phyloP scores from a whole-genome alignment of 2,329 filamentous ascomycete species.

The Aspergillus novoparasiticus region DNA sequence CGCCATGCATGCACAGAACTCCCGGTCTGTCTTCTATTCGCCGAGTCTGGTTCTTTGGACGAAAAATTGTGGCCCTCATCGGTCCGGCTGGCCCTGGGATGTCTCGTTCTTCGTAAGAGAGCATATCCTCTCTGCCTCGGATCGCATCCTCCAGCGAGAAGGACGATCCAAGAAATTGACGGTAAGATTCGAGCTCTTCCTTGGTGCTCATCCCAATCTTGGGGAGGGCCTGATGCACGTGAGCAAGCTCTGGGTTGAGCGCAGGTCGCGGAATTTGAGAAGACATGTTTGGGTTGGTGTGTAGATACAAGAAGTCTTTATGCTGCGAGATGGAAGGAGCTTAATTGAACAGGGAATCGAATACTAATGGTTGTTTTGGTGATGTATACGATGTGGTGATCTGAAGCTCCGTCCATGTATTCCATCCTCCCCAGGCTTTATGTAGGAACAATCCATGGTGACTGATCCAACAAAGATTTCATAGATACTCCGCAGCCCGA shows the following conservation, averaged over 20 bases:
- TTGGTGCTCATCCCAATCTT: neutral
- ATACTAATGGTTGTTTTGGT: neutral
- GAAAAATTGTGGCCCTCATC: conserved; percentile 12
- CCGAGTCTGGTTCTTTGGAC: conserved; percentile 7
- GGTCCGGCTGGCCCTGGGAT: conserved; percentile 13
- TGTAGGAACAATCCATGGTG: neutral
- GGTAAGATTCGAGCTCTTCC: conserved; percentile 1
- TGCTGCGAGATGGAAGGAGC: neutral
- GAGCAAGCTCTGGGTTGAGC: neutral
- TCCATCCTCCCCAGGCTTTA: neutral
- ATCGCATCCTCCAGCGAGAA: conserved; percentile 8
- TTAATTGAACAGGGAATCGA: neutral
- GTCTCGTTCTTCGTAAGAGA: conserved; percentile 12
- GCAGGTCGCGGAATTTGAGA: neutral
- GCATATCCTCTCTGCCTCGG: conserved; percentile 3
- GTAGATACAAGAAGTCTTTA: neutral
- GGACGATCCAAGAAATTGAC: neutral
- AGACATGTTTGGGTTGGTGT: neutral
- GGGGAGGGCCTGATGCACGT: neutral
- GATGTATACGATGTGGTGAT: neutral
- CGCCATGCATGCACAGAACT: conserved; percentile 69
- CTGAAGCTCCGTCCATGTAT: neutral
- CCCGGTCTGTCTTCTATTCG: conserved; percentile 42
- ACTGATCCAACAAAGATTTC: neutral
- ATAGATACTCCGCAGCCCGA: neutral